Base-by-base conservation (phyloP, 108 stramenopile genomes). In the Aurantiochytrium sp. region DNA sequence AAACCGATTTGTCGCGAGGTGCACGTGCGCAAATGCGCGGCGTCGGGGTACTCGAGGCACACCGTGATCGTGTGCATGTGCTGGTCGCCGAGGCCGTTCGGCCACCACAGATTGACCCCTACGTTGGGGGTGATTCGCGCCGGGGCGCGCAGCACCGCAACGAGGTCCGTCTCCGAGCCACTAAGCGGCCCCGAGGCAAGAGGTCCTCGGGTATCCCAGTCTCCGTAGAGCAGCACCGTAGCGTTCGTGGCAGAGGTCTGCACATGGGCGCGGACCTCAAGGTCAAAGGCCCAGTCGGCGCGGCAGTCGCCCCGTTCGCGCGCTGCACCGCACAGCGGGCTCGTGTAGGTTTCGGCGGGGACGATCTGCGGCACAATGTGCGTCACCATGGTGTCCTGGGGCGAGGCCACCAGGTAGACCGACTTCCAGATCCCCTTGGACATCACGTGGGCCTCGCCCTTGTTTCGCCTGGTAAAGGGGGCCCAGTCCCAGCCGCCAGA, bases 401-500 rank as follows among this genome's bases (percentile, higher is more conserved):
- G 30, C 22, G 54, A 55, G 6, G 31, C 4, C 12, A 65, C 87
- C 4, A 68, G 31, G 65, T 87, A 87, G 12, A 87, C 32, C 4
- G 22, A 24, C 37, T 65, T 87, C 87, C 87, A 87, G 65, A 68
- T 65, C 3, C 87, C 87, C 50, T 45, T 37, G 27, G 87, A 31
- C 53, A 87, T 55, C 21, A 30, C 12, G 42, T 48, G 55, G 15
- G 59, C 31, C 22, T 21, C 55, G 55, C 55, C 32, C 0, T 32
- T 54, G 12, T 65, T 32, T 1, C 48, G 37, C 22, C 32, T 5
- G 34, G 27, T 86, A 54, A 55, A 86, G 36, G 86, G 86, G 2
- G 86, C 86, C 86, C 86, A 86, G 55, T 86, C 86, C 86, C 86
- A 86, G 39, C 86, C 86, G 22, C 86, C 86, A 17, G 86, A 54